These are phyloP conservation scores for Sambucus nigra DNA, from an alignment of 129 eudicot genomes.

Conservation along the genomic window DNA sequence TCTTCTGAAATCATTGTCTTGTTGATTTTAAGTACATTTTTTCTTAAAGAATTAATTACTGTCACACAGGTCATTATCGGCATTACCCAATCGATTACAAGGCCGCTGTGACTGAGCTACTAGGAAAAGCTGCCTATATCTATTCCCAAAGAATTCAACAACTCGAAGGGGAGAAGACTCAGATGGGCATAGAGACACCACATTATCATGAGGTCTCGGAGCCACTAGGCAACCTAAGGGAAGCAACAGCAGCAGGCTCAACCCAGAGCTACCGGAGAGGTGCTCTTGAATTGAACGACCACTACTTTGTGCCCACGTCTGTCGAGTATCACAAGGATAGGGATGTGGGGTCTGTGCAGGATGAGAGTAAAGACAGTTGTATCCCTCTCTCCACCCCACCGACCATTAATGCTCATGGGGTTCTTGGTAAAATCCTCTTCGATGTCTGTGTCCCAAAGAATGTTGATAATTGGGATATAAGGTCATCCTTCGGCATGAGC, in stretches of 20 bases:
- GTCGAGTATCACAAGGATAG: slow-evolving; percentile 65
- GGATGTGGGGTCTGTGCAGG: slow-evolving; percentile 71
- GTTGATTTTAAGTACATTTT: not conserved
- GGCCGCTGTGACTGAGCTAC: slow-evolving; percentile 63
- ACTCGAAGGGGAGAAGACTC: slow-evolving; percentile 37
- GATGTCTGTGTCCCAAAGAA: slow-evolving; percentile 79
- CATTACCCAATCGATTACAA: slow-evolving; percentile 62
- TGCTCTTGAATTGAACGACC: slow-evolving; percentile 51
- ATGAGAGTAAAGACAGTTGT: slow-evolving; percentile 39
- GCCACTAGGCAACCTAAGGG: slow-evolving; percentile 42
- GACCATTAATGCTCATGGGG: slow-evolving; percentile 55
- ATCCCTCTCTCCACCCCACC: slow-evolving; percentile 62
- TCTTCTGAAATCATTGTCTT: too few relatives aligned
- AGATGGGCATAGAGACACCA: slow-evolving; percentile 36
- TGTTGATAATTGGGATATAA: slow-evolving; percentile 88
- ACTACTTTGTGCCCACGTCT: slow-evolving; percentile 46
- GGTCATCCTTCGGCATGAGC: slow-evolving; percentile 18
- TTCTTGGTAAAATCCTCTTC: slow-evolving; percentile 76
- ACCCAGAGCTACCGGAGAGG: slow-evolving; percentile 50
- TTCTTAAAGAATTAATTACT: not conserved
- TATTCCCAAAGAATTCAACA: slow-evolving; percentile 45
- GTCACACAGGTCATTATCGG: slow-evolving; percentile 50
- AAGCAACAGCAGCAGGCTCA: slow-evolving; percentile 54
- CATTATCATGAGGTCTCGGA: slow-evolving; percentile 33
- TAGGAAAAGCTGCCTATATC: slow-evolving; percentile 42